These are phyloP conservation scores for Aphanomyces stellatus DNA, from an alignment of 352 stramenopile species.

Conservation along the genomic window DNA sequence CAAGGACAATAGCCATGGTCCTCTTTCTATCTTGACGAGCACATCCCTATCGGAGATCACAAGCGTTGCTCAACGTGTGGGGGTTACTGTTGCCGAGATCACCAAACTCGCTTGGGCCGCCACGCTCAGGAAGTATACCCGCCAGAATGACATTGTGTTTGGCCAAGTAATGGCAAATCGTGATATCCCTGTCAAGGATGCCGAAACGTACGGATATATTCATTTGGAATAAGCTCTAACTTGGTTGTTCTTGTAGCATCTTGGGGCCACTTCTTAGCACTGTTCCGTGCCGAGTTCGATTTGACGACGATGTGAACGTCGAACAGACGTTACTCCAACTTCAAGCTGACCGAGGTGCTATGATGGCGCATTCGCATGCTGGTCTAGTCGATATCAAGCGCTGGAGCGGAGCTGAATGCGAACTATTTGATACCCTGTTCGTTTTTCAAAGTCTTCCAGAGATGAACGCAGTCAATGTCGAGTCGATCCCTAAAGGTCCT, in stretches of 20 bases:
- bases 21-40: not conserved
- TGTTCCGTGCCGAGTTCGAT: not conserved
- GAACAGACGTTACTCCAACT: not conserved
- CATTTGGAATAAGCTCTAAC: not conserved
- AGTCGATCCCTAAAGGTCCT: not conserved
- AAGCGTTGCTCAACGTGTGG: not conserved
- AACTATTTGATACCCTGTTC: not conserved
- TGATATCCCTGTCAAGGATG: not conserved
- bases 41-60: not conserved
- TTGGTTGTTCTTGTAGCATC: not conserved
- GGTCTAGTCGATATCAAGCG: not conserved
- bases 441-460: not conserved
- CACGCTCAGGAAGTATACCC: not conserved
- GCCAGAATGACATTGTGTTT: not conserved
- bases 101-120: not conserved
- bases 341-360: not conserved
- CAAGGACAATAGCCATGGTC: not conserved
- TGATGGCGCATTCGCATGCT: not conserved
- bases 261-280: not conserved
- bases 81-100: not conserved
- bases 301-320: not conserved
- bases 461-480: too few relatives aligned
- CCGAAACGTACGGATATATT: not conserved
- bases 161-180: constrained; percentile 2
- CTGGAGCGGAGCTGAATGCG: not conserved